Conservation (phyloP, 1,284 basidiomycete genomes). For the Mycena sp. region DNA sequence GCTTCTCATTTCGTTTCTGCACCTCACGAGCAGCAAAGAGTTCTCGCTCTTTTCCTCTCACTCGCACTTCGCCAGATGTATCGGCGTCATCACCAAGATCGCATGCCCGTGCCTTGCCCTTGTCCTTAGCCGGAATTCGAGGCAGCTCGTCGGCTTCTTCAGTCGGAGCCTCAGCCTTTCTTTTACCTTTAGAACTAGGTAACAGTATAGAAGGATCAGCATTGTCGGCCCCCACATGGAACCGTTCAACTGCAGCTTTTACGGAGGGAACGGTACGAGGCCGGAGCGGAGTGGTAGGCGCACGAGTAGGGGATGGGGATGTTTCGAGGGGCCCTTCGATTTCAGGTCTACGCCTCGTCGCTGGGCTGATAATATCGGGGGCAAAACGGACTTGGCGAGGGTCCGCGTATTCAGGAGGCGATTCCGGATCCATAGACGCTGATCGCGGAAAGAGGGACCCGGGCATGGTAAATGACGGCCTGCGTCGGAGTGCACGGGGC, state of each 20-base stretch:
- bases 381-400: constrained; percentile 52
- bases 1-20: constrained; percentile 54
- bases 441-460: constrained; percentile 79
- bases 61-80: constrained; percentile 54
- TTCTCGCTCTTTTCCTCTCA: constrained; percentile 69
- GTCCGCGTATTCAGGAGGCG: constrained; percentile 31
- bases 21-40: constrained; percentile 61
- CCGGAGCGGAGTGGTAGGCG: constrained; percentile 4
- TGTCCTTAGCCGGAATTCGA: constrained; percentile 39
- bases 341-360: constrained; percentile 11
- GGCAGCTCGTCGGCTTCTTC: constrained; percentile 18
- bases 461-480: constrained; percentile 75
- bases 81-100: constrained; percentile 43
- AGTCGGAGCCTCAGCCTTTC: constrained; percentile 1
- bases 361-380: constrained; percentile 30
- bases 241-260: constrained; percentile 53
- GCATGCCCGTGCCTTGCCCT: constrained; percentile 61
- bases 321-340: constrained; percentile 2
- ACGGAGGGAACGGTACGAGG: constrained; percentile 37
- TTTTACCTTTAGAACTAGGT: constrained; percentile 42
- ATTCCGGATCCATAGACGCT: constrained; percentile 65
- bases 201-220: constrained; percentile 53
- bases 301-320: neutral
- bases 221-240: constrained; percentile 48
- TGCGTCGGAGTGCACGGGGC: constrained; percentile 49